These are phyloP conservation scores for Zygoascus bituminiphila DNA, from an alignment of 805 yeast genomes.

Conservation along the genomic window DNA sequence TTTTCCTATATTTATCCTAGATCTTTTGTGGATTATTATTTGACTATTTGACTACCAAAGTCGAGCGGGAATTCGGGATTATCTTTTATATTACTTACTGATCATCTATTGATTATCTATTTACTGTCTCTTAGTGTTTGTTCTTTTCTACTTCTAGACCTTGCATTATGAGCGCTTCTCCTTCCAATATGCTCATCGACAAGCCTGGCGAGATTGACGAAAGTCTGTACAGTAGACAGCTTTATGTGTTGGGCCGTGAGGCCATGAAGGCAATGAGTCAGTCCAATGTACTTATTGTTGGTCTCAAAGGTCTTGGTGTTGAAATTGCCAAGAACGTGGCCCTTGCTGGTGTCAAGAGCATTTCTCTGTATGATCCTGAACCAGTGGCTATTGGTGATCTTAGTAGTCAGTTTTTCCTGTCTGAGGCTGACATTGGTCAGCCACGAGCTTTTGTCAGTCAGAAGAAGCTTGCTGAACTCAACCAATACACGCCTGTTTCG, in stretches of 20 bases:
- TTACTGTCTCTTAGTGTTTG: too few relatives aligned
- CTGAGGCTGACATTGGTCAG: slow-evolving; percentile 64
- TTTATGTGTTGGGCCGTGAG: slow-evolving; percentile 86
- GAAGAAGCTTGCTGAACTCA: slow-evolving; percentile 67
- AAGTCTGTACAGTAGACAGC: slow-evolving; percentile 90
- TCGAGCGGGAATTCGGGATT: too few relatives aligned
- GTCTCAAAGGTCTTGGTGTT: slow-evolving; percentile 85
- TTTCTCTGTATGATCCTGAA: slow-evolving; percentile 75
- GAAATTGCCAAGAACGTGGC: slow-evolving; percentile 97
- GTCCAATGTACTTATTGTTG: slow-evolving; percentile 85
- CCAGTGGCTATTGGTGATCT: slow-evolving; percentile 62
- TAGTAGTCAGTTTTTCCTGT: slow-evolving; percentile 81
- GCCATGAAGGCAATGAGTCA: slow-evolving; percentile 97
- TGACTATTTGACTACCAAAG: too few relatives aligned
- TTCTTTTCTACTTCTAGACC: too few relatives aligned
- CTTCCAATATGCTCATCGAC: slow-evolving; percentile 25
- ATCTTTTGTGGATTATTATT: too few relatives aligned
- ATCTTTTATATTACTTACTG: too few relatives aligned
- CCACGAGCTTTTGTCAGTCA: slow-evolving; percentile 68
- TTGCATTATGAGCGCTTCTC: background rate
- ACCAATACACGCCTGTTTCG: slow-evolving; percentile 81
- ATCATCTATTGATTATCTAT: too few relatives aligned
- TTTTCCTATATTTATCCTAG: too few relatives aligned
- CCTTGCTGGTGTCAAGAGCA: slow-evolving; percentile 91
- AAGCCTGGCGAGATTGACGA: slow-evolving; percentile 58